phyloP scores from a whole-genome alignment of 2,329 filamentous ascomycete genomes.

The Clathrospora elynae region DNA sequence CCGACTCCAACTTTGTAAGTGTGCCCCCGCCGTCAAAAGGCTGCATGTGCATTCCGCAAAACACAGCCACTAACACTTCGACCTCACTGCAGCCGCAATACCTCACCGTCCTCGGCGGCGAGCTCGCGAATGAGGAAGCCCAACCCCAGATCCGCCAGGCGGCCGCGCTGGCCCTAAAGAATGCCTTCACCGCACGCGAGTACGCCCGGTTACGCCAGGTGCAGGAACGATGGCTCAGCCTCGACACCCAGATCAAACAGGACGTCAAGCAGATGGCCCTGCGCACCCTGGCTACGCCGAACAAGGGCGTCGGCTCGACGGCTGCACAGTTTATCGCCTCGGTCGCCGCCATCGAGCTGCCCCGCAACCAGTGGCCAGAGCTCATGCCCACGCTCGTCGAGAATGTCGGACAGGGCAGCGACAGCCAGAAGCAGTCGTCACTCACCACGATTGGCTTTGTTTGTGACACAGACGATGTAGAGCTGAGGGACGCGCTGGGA shows the following conservation, averaged over 20 bases:
- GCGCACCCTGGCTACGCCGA: conserved; percentile 79
- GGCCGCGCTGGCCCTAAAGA: conserved; percentile 95
- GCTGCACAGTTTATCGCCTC: conserved; percentile 94
- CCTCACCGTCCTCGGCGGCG: conserved; percentile 79
- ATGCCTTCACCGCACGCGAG: conserved; percentile 95
- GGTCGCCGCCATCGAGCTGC: conserved; percentile 92
- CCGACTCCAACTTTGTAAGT: conserved; percentile 93
- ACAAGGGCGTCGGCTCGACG: conserved; percentile 82
- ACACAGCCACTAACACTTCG: conserved; percentile 40
- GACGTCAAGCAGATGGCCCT: conserved; percentile 90
- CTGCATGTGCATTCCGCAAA: conserved; percentile 22
- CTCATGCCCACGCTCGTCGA: conserved; percentile 87
- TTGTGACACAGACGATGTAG: conserved; percentile 90
- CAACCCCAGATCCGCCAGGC: conserved; percentile 86
- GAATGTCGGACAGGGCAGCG: conserved; percentile 84
- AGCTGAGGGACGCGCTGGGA: conserved; percentile 79
- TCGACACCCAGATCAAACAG: conserved; percentile 79
- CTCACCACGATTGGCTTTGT: conserved; percentile 97
- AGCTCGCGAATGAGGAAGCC: conserved; percentile 88
- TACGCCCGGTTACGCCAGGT: conserved; percentile 83
- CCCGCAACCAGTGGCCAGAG: conserved; percentile 89
- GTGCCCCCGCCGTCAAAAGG: conserved; percentile 33
- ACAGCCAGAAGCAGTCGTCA: conserved; percentile 91
- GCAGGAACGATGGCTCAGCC: conserved; percentile 89
- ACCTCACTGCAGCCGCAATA: conserved; percentile 74